Base-by-base conservation (phyloP, 805 yeast genomes). In the Yarrowia sp. region DNA sequence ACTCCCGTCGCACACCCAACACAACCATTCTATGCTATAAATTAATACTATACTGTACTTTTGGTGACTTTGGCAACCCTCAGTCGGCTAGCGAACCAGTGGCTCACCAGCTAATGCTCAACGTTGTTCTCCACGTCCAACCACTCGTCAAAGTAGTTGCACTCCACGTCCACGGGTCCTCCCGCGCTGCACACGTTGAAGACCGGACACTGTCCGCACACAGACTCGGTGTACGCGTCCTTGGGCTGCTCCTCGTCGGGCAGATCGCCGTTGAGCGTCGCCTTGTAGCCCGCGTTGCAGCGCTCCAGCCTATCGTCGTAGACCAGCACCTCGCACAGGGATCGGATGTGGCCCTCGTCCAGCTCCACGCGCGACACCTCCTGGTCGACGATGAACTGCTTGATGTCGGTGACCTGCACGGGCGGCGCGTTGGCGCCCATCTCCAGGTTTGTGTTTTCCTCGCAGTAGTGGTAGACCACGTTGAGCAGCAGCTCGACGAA, bases 261-360 rank as follows among this genome's bases (percentile, higher is more conserved):
- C 12, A 39, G 39, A 12, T 32, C 38, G 12, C 65, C 67, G 22
- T 42, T n/a, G 65, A 42, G 19, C 68, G 64, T 62, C 19, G 63
- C 63, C 31, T 84, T 81, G 66, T 85, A 82, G 2, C 77, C 85
- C 27, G 82, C 77, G 41, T 79, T 78, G 2, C 84, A 77, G 62
- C 80, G 77, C 70, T 91, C 97, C 56, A 94, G 71, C 72, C 86
- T 88, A 68, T 91, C 97, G 69, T 94, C 99, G 72, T 80, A 90
- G 1, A 87, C 84, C 47, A 94, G 76, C 14, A 94, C 97, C 66
- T 91, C 96, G 72, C 97, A 90, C 21, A 94, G 76, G 0, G 96
- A 78, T 63, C 91, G 78, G 51, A 94, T 85, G 71, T 94, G 96
- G 35, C 81, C 78, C 19, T 82, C 77, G 2, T 84, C 83, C 63